Evolutionary conservation across 257 asterid species (phyloP).

Genomic region (Solanum habrochaites): DNA sequence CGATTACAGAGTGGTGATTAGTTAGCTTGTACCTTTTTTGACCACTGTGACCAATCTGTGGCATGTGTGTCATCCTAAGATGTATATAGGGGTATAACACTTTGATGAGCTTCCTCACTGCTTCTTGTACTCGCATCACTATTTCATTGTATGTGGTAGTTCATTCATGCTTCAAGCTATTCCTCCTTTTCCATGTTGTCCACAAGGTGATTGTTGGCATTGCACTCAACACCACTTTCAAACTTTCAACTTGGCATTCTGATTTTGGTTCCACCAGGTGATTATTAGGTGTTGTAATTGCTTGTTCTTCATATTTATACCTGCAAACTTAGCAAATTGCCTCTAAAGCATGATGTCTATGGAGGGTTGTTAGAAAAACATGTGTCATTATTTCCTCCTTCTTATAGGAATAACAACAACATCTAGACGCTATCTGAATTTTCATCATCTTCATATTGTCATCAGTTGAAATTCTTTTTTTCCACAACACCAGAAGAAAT

Average conservation of each 20-base stretch:
- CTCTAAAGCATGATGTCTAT: no score
- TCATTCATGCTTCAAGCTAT: not conserved
- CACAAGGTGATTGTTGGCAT: not conserved
- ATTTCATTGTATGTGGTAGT: not conserved
- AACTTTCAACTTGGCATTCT: not conserved
- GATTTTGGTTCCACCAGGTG: not conserved
- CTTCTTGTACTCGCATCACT: not conserved
- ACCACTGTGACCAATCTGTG: not conserved
- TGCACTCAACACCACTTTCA: not conserved
- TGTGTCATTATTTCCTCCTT: no score
- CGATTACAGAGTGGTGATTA: not conserved
- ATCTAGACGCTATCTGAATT: not conserved
- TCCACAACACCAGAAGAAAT: not conserved
- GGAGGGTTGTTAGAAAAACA: not conserved
- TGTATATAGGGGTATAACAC: not conserved
- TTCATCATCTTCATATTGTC: not conserved
- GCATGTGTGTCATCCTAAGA: not conserved
- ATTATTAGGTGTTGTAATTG: not conserved
- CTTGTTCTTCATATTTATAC: not conserved
- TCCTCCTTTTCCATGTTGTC: not conserved
- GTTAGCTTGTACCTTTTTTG: not conserved
- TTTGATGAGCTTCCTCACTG: not conserved
- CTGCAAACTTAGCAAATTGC: not conserved
- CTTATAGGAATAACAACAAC: not conserved
- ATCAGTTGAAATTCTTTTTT: no score